Percentiles rank a stretch among this genome's conserved stretches.
Evolutionary conservation across 805 yeast species (phyloP).

Genomic region (Suhomyces sp.): DNA sequence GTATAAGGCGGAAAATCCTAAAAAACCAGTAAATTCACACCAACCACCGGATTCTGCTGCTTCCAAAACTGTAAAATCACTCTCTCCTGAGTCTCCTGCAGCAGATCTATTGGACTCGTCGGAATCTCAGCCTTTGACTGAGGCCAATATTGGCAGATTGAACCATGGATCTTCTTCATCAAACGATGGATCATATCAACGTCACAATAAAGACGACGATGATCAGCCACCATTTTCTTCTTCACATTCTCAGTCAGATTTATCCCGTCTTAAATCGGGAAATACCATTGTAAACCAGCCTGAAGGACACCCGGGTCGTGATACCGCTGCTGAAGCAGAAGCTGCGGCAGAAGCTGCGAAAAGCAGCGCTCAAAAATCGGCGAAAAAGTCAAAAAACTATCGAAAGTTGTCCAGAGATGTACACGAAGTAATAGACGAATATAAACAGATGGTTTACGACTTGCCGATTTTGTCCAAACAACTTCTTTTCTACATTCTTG

Average conservation of each 20-base stretch:
- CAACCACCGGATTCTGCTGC: neutral
- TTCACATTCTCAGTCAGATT: slow-evolving; percentile 1
- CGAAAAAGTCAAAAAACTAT: slow-evolving; percentile 46
- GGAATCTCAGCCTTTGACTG: slow-evolving; percentile 26
- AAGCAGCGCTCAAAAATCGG: slow-evolving; percentile 14
- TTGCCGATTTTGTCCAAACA: slow-evolving; percentile 81
- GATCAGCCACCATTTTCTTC: neutral
- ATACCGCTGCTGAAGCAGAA: neutral
- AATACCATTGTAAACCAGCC: neutral
- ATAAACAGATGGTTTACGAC: slow-evolving; percentile 62
- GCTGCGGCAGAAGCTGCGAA: slow-evolving; percentile 11
- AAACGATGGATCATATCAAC: slow-evolving; percentile 1
- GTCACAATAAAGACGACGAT: neutral
- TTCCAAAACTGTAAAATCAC: neutral
- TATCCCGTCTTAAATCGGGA: neutral
- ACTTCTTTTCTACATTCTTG: slow-evolving; percentile 79
- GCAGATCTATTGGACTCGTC: slow-evolving; percentile 10
- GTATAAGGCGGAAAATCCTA: slow-evolving; percentile 49
- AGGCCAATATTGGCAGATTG: slow-evolving; percentile 31
- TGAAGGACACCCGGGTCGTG: neutral
- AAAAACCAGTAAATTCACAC: slow-evolving; percentile 3
- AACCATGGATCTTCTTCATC: slow-evolving; percentile 5
- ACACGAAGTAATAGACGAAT: slow-evolving; percentile 65
- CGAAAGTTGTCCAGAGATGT: slow-evolving; percentile 63
- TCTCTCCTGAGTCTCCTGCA: slow-evolving; percentile 10